phyloP scores from a whole-genome alignment of 305 asterid species.

The Rubia tinctorum region DNA sequence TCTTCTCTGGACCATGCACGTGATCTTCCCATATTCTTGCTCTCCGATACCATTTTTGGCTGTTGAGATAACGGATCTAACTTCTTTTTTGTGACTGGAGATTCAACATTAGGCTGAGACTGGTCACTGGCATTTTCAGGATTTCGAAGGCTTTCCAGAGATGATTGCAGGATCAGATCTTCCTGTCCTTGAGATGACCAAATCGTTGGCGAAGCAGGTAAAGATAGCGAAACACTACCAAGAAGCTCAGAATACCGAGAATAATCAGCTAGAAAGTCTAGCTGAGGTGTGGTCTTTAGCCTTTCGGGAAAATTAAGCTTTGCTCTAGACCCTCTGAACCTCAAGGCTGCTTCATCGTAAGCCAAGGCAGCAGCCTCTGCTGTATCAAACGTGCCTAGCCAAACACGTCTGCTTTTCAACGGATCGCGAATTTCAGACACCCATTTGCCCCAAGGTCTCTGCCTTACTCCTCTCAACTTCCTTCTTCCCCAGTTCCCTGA shows the following conservation, averaged over 20 bases:
- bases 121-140: background rate
- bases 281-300: constrained; percentile 24
- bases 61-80: too few species aligned
- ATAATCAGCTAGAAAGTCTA: background rate
- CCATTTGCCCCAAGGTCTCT: constrained; percentile 86
- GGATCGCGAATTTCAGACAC: constrained; percentile 92
- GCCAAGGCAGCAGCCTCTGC: constrained; percentile 81
- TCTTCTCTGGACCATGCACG: background rate
- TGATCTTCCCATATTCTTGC: background rate
- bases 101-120: too few species aligned
- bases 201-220: background rate
- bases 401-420: constrained; percentile 60
- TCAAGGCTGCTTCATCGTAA: constrained; percentile 75
- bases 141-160: background rate
- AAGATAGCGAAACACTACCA: constrained; percentile 3
- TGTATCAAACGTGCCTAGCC: constrained; percentile 78
- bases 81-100: too few species aligned
- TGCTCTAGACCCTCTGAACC: constrained; percentile 77
- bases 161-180: background rate
- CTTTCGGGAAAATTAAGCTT: constrained; percentile 81
- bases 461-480: constrained; percentile 76
- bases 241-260: constrained; percentile 27
- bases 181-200: constrained; percentile 2
- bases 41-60: background rate
- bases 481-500: constrained; percentile 41